Conservation (phyloP, 345 rosid genomes). For the Conringia planisiliqua region DNA sequence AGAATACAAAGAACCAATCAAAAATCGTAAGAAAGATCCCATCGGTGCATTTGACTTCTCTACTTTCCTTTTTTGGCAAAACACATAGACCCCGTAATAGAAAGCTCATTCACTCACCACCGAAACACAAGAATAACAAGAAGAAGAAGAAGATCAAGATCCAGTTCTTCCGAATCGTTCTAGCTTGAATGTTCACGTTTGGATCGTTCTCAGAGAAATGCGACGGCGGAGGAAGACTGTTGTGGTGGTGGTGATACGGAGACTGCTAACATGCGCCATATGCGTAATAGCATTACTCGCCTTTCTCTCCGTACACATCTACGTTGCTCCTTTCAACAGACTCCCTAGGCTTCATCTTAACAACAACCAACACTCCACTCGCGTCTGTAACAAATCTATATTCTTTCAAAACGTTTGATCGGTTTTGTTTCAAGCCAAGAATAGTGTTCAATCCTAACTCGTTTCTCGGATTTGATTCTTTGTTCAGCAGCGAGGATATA, state of each 20-base stretch:
- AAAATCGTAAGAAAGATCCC: not conserved
- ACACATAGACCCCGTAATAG: constrained; percentile 9
- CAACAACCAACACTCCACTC: constrained; percentile 26
- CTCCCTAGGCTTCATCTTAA: constrained; percentile 45
- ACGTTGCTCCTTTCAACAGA: constrained; percentile 48
- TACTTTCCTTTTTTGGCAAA: constrained; percentile 28
- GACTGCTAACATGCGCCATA: constrained; percentile 56
- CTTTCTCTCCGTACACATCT: constrained; percentile 50
- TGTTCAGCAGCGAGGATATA: constrained; percentile 34
- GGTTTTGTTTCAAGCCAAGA: not conserved
- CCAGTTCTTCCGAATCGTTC: constrained; percentile 7
- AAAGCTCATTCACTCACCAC: constrained; percentile 3
- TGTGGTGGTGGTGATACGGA: constrained; percentile 44
- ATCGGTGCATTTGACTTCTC: constrained; percentile 4
- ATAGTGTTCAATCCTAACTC: not conserved
- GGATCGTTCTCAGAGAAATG: constrained; percentile 20
- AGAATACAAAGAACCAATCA: constrained; percentile 18
- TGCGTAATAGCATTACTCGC: constrained; percentile 46
- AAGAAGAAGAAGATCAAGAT: constrained; percentile 21
- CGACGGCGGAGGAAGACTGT: constrained; percentile 45
- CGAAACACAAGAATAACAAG: not conserved
- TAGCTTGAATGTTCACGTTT: constrained; percentile 8
- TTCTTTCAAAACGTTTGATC: not conserved
- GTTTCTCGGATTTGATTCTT: constrained; percentile 6
- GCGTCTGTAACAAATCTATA: constrained; percentile 16